Base-by-base conservation (phyloP, 768 basidiomycete species). In the Tubosaeta brunneosetosa region DNA sequence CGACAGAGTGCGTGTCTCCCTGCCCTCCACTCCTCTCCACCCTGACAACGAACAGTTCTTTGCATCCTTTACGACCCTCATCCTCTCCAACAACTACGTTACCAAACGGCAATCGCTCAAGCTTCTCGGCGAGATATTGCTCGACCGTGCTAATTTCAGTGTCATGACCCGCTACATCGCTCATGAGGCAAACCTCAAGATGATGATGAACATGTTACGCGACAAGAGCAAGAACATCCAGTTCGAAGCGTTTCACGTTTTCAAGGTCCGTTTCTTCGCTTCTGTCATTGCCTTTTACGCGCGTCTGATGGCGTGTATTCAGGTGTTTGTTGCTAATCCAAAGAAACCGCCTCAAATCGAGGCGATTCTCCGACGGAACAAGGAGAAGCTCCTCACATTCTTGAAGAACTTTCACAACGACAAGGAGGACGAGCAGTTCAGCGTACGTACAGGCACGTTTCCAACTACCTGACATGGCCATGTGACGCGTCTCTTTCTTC, bases 161-260 rank as follows among this genome's bases (percentile, higher is more conserved):
- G 91, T 98, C 65, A 99, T 99, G 97, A 98, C 97, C 0, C 82
- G 87, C 7, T 99, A 98, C 68, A 99, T 99, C 61, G 83, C 91
- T 9, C 86, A 86, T 63, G 97, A 97, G 66, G 87, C 85, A 27
- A 99, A 98, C 68, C 79, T 99, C 57, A 97, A 98, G 85, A 91
- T 95, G 87, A 97, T 99, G 92, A 99, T 99, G 97, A 98, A 98
- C 71, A 80, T 98, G 51, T 76, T 99, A 51, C 82, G 94, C 56
- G 93, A 97, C 69, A 97, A 94, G 81, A 97, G 94, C 80, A 91
- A 93, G 79, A 99, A 99, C 71, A 98, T 99, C 43, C 97, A 99
- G 70, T 99, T 98, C 52, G 97, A 99, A 69, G 95, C 97, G 3
- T 99, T 99, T 73, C 97, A 99, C 64, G 97, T 99, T 36, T 99